Conservation (phyloP, 208 protist genomes). For the Angomonas deanei region DNA sequence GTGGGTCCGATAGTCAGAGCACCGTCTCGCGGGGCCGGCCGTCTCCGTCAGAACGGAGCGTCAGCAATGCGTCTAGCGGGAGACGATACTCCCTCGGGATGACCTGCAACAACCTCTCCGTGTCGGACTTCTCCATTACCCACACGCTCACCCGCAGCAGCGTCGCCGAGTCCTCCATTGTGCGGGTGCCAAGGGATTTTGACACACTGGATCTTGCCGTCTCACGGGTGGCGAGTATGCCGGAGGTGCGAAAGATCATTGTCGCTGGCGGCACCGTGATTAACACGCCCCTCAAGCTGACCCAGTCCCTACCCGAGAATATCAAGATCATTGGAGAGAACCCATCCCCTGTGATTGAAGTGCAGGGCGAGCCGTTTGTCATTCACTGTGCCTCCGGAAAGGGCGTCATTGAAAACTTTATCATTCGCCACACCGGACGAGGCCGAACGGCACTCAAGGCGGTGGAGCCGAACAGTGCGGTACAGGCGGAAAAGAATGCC, state of each 20-base stretch:
- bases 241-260: conserved; percentile 60
- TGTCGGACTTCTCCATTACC: conserved; percentile 32
- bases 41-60: conserved; percentile 12
- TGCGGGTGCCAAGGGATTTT: conserved; percentile 60
- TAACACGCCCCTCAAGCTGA: conserved; percentile 41
- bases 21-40: conserved; percentile 39
- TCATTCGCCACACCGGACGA: conserved; percentile 56
- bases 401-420: conserved; percentile 70
- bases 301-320: conserved; percentile 48
- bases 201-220: conserved; percentile 40
- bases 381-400: conserved; percentile 52
- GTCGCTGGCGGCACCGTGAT: conserved; percentile 44
- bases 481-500: not conserved
- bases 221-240: conserved; percentile 24
- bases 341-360: conserved; percentile 64
- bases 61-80: conserved; percentile 3
- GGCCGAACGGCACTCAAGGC: conserved; percentile 9
- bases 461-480: not conserved
- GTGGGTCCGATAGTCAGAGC: conserved; percentile 15
- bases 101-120: conserved; percentile 26
- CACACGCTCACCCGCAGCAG: conserved; percentile 13
- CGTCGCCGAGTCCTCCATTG: conserved; percentile 21
- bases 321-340: conserved; percentile 61
- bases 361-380: conserved; percentile 36
- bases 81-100: conserved; percentile 22